Base-by-base conservation (phyloP, 2,329 filamentous ascomycete genomes). In the Mycosphaerella arachidis region DNA sequence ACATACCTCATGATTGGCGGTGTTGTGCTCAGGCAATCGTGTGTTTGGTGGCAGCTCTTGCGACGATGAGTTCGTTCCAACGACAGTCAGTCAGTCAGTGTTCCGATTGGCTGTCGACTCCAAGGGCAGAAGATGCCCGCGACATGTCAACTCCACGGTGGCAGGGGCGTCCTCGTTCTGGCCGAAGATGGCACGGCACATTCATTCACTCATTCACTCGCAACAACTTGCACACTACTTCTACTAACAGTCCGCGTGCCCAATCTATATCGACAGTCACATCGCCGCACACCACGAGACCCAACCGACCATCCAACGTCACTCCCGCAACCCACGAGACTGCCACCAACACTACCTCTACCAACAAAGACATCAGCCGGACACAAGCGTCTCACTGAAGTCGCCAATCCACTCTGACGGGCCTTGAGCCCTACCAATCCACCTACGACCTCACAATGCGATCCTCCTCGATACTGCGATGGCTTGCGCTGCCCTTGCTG, bases 1-100 rank as follows among this genome's bases (percentile, higher is more conserved):
- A 52, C 50, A n/a, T 52, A 52, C 50, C 50, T 61, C 63, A 66
- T 66, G 24, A 18, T 37, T 90, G 74, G 69, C 40, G 58, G 57
- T 61, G 40, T 30, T 54, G 53, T 48, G 58, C 46, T 43, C 52
- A 61, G 50, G 56, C 57, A 60, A 57, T 62, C 62, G 48, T 30
- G 20, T n/a, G 53, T 18, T 30, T 51, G 59, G 31, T 51, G 59
- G 31, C 50, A 52, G 50, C 30, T 37, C 29, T 40, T 43, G 48
- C 31, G 50, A 24, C 37, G 56, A 54, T 59, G 60, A 57, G 48
- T 35, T 56, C 56, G 4, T 18, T 27, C 29, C 46, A 10, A 48
- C 6, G 12, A 43, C 37, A 16, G 46, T 29, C 7, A 35, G 31
- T 35, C 31, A 16, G 20, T 27, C 3, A 18, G 20, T 18, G 13